These are phyloP conservation scores for Macadamia integrifolia DNA, from an alignment of 164 flowering plant genomes.

Conservation along the genomic window DNA sequence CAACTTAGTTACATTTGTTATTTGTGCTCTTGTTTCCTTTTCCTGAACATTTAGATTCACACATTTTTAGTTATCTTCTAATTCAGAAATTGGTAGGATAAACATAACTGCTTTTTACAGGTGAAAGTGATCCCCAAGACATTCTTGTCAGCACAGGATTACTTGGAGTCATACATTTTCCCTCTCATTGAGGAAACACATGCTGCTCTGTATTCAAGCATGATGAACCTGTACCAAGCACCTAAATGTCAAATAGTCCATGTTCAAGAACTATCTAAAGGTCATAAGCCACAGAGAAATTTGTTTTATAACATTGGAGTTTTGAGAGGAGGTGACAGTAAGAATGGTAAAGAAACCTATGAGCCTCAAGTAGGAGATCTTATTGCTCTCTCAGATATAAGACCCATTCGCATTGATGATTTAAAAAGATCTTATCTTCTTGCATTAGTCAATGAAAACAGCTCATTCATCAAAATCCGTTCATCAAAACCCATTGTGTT, in stretches of 20 bases:
- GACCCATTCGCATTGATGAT: slow-evolving; percentile 4
- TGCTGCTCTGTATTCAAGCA: slow-evolving; percentile 28
- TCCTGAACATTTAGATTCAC: too few relatives aligned
- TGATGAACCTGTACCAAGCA: slow-evolving; percentile 14
- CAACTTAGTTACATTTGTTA: too few relatives aligned
- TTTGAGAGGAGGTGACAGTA: neutral
- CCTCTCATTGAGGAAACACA: slow-evolving; percentile 43
- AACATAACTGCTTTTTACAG: slow-evolving; percentile 15
- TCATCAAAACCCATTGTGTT: slow-evolving; percentile 23
- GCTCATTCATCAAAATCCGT: neutral
- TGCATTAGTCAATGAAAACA: slow-evolving; percentile 12
- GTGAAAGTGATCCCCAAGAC: slow-evolving; percentile 34
- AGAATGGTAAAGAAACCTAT: neutral
- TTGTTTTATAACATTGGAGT: neutral
- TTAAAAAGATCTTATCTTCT: slow-evolving; percentile 5
- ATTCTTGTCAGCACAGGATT: slow-evolving; percentile 23
- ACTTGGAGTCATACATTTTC: slow-evolving; percentile 24
- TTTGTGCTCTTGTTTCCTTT: too few relatives aligned
- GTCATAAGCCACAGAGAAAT: neutral
- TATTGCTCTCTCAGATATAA: slow-evolving; percentile 15
- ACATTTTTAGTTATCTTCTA: too few relatives aligned
- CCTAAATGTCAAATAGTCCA: slow-evolving; percentile 15
- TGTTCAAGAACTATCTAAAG: slow-evolving; percentile 2
- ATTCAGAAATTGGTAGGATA: too few relatives aligned
- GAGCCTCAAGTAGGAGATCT: slow-evolving; percentile 16